phyloP scores from a whole-genome alignment of 2,329 filamentous ascomycete genomes.

The Chaetomium olivaceum region DNA sequence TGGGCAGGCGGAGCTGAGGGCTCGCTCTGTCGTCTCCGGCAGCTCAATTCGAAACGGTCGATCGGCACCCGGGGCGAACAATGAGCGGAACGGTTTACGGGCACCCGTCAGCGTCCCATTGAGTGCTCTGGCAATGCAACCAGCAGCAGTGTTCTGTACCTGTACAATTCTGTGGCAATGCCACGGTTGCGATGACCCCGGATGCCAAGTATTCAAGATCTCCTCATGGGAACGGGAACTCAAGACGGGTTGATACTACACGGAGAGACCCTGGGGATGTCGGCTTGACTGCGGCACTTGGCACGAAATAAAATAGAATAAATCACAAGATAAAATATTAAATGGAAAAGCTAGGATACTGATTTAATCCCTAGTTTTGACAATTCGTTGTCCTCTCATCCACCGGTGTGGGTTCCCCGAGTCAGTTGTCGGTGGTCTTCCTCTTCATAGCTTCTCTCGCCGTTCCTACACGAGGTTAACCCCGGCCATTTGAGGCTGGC shows the following conservation, averaged over 20 bases:
- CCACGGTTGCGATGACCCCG: not conserved
- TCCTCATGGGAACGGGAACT: conserved; percentile 9
- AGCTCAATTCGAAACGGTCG: conserved; percentile 18
- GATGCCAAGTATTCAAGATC: conserved; percentile 12
- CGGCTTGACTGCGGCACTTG: not conserved
- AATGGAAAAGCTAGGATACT: not conserved
- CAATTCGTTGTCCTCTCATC: not conserved
- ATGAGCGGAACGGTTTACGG: not conserved
- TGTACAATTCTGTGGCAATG: conserved; percentile 3
- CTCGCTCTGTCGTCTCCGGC: not conserved
- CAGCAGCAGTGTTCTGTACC: not conserved
- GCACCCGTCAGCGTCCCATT: conserved; percentile 16
- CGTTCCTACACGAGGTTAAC: not conserved
- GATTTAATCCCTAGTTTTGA: not conserved
- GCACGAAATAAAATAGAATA: not conserved
- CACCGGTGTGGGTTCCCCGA: conserved; percentile 3
- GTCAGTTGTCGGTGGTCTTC: not conserved
- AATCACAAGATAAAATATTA: not conserved
- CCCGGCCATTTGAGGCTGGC: not conserved
- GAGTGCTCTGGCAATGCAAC: conserved; percentile 9
- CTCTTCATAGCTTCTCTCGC: not conserved
- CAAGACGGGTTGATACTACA: not conserved
- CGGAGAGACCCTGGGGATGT: not conserved
- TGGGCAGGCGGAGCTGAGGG: conserved; percentile 13
- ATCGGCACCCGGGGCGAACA: conserved; percentile 1